Evolutionary conservation across 345 rosid species (phyloP).

Genomic region (Iberis pinnata): DNA sequence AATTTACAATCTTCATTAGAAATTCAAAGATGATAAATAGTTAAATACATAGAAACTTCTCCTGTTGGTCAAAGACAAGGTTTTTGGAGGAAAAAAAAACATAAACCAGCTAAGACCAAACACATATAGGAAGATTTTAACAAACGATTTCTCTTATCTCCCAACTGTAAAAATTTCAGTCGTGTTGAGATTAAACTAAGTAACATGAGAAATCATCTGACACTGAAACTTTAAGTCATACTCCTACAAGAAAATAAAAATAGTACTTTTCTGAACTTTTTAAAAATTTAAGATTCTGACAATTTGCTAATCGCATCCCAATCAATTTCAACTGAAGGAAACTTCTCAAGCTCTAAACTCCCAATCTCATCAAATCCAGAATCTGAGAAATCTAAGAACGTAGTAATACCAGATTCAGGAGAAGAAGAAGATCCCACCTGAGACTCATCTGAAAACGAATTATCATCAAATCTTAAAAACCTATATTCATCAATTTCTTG

Average conservation of each 20-base stretch:
- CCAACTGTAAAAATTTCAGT: conserved; percentile 54
- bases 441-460: conserved; percentile 36
- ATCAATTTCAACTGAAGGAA: conserved; percentile 80
- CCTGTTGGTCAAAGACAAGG: conserved; percentile 20
- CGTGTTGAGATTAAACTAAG: conserved; percentile 36
- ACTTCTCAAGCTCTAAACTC: conserved; percentile 51
- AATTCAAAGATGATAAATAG: conserved; percentile 9
- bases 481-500: conserved; percentile 23
- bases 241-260: background rate
- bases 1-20: conserved; percentile 21
- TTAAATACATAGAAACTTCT: conserved; percentile 18
- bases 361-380: conserved; percentile 34
- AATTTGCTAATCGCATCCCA: conserved; percentile 64
- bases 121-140: conserved; percentile 18
- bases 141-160: conserved; percentile 30
- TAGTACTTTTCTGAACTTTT: background rate
- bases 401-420: conserved; percentile 51
- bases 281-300: conserved; percentile 33
- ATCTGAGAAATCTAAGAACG: conserved; percentile 45
- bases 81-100: conserved; percentile 9
- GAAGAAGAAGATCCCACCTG: conserved; percentile 53
- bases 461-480: conserved; percentile 31
- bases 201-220: conserved; percentile 25
- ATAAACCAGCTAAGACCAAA: conserved; percentile 33
- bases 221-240: conserved; percentile 2